A percentile compares a stretch with the other conserved stretches of the same genome.
phyloP scores from a whole-genome alignment of 768 basidiomycete species.

The Clathrus columnatus region DNA sequence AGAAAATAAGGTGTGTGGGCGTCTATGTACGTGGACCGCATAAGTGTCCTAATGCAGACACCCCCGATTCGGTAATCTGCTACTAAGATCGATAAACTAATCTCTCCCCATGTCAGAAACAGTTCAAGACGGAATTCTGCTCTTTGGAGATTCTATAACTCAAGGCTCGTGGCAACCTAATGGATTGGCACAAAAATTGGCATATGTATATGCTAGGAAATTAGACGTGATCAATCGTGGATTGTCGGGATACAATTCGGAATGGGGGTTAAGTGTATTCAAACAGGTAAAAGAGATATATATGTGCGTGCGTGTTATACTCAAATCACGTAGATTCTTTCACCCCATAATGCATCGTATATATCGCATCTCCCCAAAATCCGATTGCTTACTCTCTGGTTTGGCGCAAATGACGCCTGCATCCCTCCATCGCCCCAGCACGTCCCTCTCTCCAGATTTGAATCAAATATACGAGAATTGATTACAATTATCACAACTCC shows the following conservation, averaged over 20 bases:
- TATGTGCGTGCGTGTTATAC: background rate
- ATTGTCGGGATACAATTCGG: conserved; percentile 75
- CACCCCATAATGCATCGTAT: background rate
- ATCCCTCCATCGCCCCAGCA: conserved; percentile 60
- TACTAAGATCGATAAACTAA: background rate
- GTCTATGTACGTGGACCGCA: background rate
- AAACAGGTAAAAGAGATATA: conserved; percentile 44
- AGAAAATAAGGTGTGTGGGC: background rate
- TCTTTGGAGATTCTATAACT: conserved; percentile 79
- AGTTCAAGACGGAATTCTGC: conserved; percentile 58
- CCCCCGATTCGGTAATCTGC: background rate
- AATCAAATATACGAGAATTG: conserved; percentile 53
- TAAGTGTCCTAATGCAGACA: no score
- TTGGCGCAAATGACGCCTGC: conserved; percentile 83
- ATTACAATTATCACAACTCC: conserved; percentile 55
- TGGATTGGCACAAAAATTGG: conserved; percentile 62
- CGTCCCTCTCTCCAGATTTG: conserved; percentile 61
- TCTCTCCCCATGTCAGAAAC: conserved; percentile 40
- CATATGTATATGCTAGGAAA: conserved; percentile 75
- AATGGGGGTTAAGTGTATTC: conserved; percentile 76
- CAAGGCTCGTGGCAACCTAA: conserved; percentile 51
- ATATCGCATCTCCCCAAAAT: conserved; percentile 43
- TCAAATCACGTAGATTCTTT: background rate
- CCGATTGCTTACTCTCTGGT: conserved; percentile 78
- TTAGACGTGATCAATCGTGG: conserved; percentile 86